Percentiles rank a stretch among this genome's conserved stretches.
Conservation (phyloP, 2,329 filamentous ascomycete species). For the Eutypa lata region DNA sequence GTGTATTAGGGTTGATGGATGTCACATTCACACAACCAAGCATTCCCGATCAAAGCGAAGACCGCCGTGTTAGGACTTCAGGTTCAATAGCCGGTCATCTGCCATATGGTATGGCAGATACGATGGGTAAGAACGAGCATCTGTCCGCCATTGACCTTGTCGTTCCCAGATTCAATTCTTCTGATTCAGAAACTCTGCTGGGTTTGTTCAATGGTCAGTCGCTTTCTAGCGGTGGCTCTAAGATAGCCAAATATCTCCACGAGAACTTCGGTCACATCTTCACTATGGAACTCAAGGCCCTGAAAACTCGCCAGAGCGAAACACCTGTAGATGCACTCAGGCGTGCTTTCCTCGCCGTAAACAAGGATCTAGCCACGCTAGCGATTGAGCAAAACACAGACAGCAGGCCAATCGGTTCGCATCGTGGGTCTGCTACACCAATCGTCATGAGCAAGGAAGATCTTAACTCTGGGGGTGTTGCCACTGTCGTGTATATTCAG, state of each 20-base stretch:
- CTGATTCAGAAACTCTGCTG: constrained; percentile 83
- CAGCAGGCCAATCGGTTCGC: constrained; percentile 62
- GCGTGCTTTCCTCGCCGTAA: constrained; percentile 81
- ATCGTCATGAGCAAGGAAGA: constrained; percentile 86
- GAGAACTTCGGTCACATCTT: constrained; percentile 92
- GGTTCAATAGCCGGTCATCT: constrained; percentile 89
- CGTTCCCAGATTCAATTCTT: constrained; percentile 85
- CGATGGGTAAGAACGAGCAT: constrained; percentile 87
- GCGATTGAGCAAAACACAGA: constrained; percentile 73
- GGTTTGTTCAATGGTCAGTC: constrained; percentile 96
- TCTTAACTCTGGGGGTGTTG: constrained; percentile 83
- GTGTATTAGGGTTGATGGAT: constrained; percentile 93
- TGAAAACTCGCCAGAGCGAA: constrained; percentile 67
- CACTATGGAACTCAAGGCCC: constrained; percentile 71
- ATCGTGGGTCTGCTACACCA: constrained; percentile 68
- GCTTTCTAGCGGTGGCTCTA: constrained; percentile 85
- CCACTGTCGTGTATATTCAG: constrained; percentile 86
- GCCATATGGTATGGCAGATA: constrained; percentile 97
- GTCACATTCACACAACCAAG: constrained; percentile 91
- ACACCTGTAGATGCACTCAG: constrained; percentile 79
- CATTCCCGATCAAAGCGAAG: constrained; percentile 92
- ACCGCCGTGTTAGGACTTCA: constrained; percentile 92
- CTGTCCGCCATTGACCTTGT: constrained; percentile 94
- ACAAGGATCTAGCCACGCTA: constrained; percentile 88
- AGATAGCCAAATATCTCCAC: constrained; percentile 93